Evolutionary conservation across 257 asterid genomes (phyloP), one percentile per base, ranked within the genome.

Genomic region (Craterostigma plantagineum): DNA sequence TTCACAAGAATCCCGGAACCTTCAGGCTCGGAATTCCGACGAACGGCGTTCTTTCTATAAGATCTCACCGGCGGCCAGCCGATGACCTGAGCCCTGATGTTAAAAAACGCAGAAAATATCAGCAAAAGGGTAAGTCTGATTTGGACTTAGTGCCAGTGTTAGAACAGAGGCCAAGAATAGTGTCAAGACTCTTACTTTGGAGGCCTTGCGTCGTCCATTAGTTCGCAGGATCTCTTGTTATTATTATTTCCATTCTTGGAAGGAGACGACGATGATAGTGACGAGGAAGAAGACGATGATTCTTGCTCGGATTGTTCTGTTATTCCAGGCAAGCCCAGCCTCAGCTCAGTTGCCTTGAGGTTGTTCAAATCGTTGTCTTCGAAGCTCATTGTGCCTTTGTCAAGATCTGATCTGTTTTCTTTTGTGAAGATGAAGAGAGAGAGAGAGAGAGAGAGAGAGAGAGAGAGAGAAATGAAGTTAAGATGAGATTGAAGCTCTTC

Each of bases 241-340:
- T 23, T 23, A 23, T 23, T 23, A 23, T 23, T 23, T 2, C 30
- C 30, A 23, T 23, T 23, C 30, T 23, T 23, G 30, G 30, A 23
- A 23, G 30, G 6, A 23, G 30, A 23, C 2, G 30, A 23, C 30
- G 30, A 2, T 23, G 30, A 23, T 6, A 6, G 4, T 23, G 30
- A 23, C 30, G 30, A 23, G 18, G 18, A 23, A 42, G 46, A 44
- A 4, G 67, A 50, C 10, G 73, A 48, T 45, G 59, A 43, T 12
- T 56, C 67, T 17, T 51, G 46, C 37, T 70, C 63, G 10, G 53
- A 57, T 42, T 23, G 30, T 2, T 63, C 70, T 16, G 68, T 72
- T 51, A 45, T 53, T 42, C 86, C 81, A 12, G 86, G 81, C 16
- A 75, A 53, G 1, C 77, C 77, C 52, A 75, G 59, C 49, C 72